Evolutionary conservation across 1,284 basidiomycete genomes (phyloP), one percentile per base, ranked within the genome.

Genomic region (Ustilago trichophora): DNA sequence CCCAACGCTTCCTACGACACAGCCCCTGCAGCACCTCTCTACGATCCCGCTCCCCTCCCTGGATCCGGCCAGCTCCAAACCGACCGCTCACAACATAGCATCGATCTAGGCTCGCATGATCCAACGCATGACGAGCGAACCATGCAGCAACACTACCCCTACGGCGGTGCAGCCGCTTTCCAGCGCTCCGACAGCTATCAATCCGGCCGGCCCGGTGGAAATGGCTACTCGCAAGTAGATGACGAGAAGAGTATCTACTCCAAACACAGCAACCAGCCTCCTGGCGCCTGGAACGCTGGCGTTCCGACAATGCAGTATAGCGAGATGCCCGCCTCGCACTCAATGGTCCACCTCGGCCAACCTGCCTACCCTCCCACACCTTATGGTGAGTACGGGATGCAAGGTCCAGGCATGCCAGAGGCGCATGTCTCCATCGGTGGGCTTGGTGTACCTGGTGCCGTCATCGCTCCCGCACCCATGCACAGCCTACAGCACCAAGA

Each of bases 231-330:
- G 18, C 35, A 41, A 3, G 35, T 53, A 19, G 65, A 68, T 22
- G 65, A 68, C 25, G 65, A 68, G 16, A 68, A 68, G 55, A 68
- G 65, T 45, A 22, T 63, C 38, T 63, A 68, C 47, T 68, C 65
- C 43, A 63, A 63, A 27, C 31, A 38, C 43, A 59, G 55, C 55
- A 50, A 49, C 19, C 56, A 59, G 2, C 37, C 45, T 29, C 54
- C 58, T 9, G 58, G 47, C 16, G 34, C 42, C 6, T 68, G 50
- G 50, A 47, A 50, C 34, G 36, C 21, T 8, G 27, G 41, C 37
- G 44, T 40, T 34, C 38, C 38, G 13, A 22, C 44, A 19, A 35
- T 41, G 25, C 41, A 50, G 0, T 66, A 66, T 24, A 36, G 50
- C 9, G 44, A 59, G n/a, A 32, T 58, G 43, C 49, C 54, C 12